phyloP scores from a whole-genome alignment of 306 rosid species.

The Glycine soja region DNA sequence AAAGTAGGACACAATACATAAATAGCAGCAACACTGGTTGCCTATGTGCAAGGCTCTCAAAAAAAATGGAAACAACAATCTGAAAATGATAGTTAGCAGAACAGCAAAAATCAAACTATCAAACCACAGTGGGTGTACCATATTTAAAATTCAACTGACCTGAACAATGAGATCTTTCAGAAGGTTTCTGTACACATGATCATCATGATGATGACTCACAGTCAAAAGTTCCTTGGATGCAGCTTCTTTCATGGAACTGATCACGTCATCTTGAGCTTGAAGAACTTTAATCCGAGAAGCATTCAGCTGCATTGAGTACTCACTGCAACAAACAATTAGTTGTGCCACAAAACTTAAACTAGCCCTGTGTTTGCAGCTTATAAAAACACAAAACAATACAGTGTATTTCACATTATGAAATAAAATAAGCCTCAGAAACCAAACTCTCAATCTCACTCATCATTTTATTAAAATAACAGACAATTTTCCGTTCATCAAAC shows the following conservation, averaged over 20 bases:
- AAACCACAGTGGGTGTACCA: neutral
- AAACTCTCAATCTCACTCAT: conserved; percentile 2
- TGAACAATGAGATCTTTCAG: conserved; percentile 86
- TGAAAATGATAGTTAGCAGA: neutral
- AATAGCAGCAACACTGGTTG: conserved; percentile 6
- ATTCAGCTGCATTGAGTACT: conserved; percentile 95
- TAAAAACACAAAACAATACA: neutral
- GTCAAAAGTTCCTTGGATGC: conserved; percentile 83
- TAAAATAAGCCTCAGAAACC: conserved; percentile 4
- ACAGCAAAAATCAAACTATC: neutral
- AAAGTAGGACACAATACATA: neutral
- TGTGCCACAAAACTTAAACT: neutral
- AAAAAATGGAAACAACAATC: conserved; percentile 1
- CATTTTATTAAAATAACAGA: neutral
- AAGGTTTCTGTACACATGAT: conserved; percentile 64
- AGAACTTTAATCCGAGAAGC: conserved; percentile 94
- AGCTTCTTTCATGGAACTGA: conserved; percentile 86
- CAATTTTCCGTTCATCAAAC: conserved; percentile 1
- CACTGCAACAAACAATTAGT: conserved; percentile 63
- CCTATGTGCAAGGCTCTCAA: neutral
- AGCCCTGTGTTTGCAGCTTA: neutral
- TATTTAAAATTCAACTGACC: conserved; percentile 54
- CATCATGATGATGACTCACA: conserved; percentile 57
- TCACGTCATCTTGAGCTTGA: conserved; percentile 95
- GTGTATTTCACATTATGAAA: conserved; percentile 16